These are phyloP conservation scores for Tricholoma furcatifolium DNA, from an alignment of 768 basidiomycete genomes.

Conservation along the genomic window DNA sequence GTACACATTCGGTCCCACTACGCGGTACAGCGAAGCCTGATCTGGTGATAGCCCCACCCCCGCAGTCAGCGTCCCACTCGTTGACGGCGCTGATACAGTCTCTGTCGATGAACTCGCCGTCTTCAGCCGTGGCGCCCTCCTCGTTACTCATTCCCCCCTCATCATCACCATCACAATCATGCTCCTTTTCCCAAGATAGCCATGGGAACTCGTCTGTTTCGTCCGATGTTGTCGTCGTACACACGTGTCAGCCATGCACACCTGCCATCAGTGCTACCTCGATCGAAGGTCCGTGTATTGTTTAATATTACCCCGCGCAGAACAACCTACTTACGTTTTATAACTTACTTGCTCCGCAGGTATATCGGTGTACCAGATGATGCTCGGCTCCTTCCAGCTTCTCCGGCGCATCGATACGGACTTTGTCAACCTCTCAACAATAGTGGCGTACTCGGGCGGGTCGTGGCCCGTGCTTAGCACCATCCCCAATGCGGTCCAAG, in stretches of 20 bases:
- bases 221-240: slow-evolving; percentile 49
- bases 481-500: slow-evolving; percentile 46
- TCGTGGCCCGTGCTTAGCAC: slow-evolving; percentile 35
- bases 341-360: slow-evolving; percentile 36
- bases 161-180: slow-evolving; percentile 34
- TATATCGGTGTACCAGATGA: slow-evolving; percentile 74
- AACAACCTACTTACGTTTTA: background rate
- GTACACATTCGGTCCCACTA: slow-evolving; percentile 14
- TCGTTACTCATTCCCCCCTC: slow-evolving; percentile 28
- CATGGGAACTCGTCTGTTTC: slow-evolving; percentile 25
- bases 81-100: slow-evolving; percentile 40
- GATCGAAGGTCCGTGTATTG: slow-evolving; percentile 55
- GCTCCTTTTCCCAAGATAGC: slow-evolving; percentile 33
- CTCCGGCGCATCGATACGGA: slow-evolving; percentile 77
- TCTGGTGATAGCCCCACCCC: slow-evolving; percentile 18
- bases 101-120: slow-evolving; percentile 38
- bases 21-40: slow-evolving; percentile 21
- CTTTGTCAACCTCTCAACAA: slow-evolving; percentile 70
- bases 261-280: slow-evolving; percentile 67
- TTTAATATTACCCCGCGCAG: slow-evolving; percentile 10
- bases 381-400: slow-evolving; percentile 51
- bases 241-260: slow-evolving; percentile 60
- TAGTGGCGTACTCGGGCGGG: slow-evolving; percentile 45
- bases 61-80: slow-evolving; percentile 24
- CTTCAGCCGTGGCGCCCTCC: slow-evolving; percentile 29